Conservation (phyloP, 1,139 yeast species). For the Nakaseomyces glabratus region DNA sequence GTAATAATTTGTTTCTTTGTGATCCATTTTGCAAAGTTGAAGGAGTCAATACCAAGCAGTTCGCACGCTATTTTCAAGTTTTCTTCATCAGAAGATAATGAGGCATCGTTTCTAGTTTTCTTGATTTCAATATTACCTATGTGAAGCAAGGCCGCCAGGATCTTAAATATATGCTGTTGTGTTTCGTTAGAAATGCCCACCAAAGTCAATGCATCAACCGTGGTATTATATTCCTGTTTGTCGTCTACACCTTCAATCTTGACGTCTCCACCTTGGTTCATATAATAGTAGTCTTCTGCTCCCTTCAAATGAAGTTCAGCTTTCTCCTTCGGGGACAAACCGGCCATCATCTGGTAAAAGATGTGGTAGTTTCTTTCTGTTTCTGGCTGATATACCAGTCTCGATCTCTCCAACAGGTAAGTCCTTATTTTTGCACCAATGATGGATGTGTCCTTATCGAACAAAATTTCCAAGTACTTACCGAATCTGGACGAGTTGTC, state of each 20-base stretch:
- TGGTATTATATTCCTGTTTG: slow-evolving; percentile 60
- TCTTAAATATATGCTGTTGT: slow-evolving; percentile 63
- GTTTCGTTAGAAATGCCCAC: slow-evolving; percentile 60
- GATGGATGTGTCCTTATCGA: slow-evolving; percentile 63
- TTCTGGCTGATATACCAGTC: slow-evolving; percentile 86
- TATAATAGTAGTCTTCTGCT: slow-evolving; percentile 66
- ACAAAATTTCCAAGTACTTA: slow-evolving; percentile 84
- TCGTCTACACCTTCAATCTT: slow-evolving; percentile 75
- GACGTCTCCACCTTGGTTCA: slow-evolving; percentile 84
- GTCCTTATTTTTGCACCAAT: slow-evolving; percentile 94
- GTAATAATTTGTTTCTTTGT: slow-evolving; percentile 87
- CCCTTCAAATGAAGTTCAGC: slow-evolving; percentile 48
- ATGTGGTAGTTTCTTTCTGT: slow-evolving; percentile 91
- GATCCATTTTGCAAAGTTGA: slow-evolving; percentile 79
- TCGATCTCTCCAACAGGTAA: slow-evolving; percentile 82
- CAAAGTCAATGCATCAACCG: slow-evolving; percentile 64
- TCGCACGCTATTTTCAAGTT: slow-evolving; percentile 76
- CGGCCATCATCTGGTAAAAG: slow-evolving; percentile 82
- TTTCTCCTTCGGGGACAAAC: slow-evolving; percentile 56
- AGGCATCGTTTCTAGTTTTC: slow-evolving; percentile 79
- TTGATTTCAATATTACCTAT: slow-evolving; percentile 88
- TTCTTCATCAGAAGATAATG: slow-evolving; percentile 77
- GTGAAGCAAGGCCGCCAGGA: slow-evolving; percentile 84
- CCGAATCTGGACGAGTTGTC: slow-evolving; percentile 98
- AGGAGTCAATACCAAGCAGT: slow-evolving; percentile 71